Percentiles rank a stretch among this genome's conserved stretches.
phyloP scores from a whole-genome alignment of 306 rosid species.

The Quercus rubra region DNA sequence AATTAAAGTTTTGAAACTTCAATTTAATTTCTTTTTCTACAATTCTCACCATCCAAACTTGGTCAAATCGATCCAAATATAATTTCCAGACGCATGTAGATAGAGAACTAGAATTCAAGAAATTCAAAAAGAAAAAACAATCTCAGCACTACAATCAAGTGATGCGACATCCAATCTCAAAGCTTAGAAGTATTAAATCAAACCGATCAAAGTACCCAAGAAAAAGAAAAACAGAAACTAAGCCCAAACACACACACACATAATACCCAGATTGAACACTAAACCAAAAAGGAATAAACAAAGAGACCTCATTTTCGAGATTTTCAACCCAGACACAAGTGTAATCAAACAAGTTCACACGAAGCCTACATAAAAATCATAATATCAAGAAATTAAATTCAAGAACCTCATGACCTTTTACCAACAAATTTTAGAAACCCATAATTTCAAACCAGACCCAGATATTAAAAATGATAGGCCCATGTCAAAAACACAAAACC shows the following conservation, averaged over 20 bases:
- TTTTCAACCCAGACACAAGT: neutral
- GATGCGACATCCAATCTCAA: too few species aligned
- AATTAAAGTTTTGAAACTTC: neutral
- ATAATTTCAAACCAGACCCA: neutral
- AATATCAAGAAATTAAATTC: neutral
- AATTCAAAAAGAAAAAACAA: too few species aligned
- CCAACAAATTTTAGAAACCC: neutral
- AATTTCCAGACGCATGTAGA: neutral
- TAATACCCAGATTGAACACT: neutral
- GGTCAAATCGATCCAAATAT: neutral
- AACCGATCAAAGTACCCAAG: neutral
- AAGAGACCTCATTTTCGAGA: neutral
- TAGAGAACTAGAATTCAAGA: neutral
- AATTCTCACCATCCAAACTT: neutral
- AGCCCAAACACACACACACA: neutral
- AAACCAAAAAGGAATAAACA: neutral
- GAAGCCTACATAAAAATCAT: neutral
- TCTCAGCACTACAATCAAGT: too few species aligned
- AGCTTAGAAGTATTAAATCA: too few species aligned
- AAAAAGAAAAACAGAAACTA: neutral
- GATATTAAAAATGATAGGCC: neutral
- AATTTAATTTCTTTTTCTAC: neutral
- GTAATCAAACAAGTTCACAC: neutral
- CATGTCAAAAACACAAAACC: neutral
- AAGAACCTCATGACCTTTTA: neutral